Base-by-base conservation (phyloP, 2,329 filamentous ascomycete species). In the Thelonectria olida region DNA sequence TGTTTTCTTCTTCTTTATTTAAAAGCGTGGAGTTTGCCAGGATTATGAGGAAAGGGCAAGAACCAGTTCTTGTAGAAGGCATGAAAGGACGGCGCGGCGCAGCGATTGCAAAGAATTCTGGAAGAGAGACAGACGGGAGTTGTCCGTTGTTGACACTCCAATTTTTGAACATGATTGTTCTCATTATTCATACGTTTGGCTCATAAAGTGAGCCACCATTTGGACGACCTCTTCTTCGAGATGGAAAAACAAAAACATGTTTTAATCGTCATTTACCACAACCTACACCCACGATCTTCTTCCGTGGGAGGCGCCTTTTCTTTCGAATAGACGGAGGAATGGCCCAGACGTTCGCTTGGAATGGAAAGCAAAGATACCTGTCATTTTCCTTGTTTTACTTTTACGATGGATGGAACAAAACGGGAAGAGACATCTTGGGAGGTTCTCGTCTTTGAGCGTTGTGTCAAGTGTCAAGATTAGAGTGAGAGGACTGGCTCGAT, bases 21-120 rank as follows among this genome's bases (percentile, higher is more conserved):
- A 71, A 71, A 69, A 71, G 69, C 69, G 69, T 68, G 69, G 69
- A 71, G 69, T 70, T 71, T 66, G 42, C 61, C 54, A 58, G 69
- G 60, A 68, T 70, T 67, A 71, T 67, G 69, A 72, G 63, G 69
- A 65, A 59, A 55, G 56, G 42, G 60, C 60, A 72, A 70, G 69
- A 63, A 61, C 61, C 64, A 55, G 54, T 64, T 63, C 48, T 56
- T 71, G 67, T 71, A 72, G 69, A 71, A 69, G n/a, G 69, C 69
- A 71, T 71, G 61, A 69, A 49, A 62, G 68, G 67, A 65, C 63
- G 69, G 69, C 69, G 69, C 69, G 71, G 70, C 67, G 69, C 69
- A 71, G 70, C 67, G 52, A 63, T 45, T 56, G 52, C 60, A 54
- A 56, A 67, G 54, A 48, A 62, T 56, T 55, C 28, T 49, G 57